These are phyloP conservation scores for Excoecaria cochinchinensis DNA, from an alignment of 345 rosid genomes.

Conservation along the genomic window DNA sequence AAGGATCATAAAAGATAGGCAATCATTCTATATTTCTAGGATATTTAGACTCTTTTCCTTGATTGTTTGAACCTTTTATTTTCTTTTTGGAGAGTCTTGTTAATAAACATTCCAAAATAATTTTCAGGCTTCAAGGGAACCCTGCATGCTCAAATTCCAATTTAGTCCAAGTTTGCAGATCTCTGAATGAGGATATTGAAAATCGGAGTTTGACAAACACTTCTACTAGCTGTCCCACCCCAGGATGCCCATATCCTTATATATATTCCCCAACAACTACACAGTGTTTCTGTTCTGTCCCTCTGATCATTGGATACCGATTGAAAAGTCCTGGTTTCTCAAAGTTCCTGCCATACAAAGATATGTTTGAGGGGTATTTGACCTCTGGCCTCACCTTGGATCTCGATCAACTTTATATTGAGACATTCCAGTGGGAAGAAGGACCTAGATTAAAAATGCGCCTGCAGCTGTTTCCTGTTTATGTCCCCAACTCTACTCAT, in stretches of 20 bases:
- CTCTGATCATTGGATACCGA: conserved; percentile 74
- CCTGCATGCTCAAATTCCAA: conserved; percentile 56
- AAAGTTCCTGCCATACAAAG: conserved; percentile 49
- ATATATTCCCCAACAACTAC: conserved; percentile 48
- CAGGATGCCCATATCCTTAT: conserved; percentile 64
- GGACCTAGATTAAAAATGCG: conserved; percentile 86
- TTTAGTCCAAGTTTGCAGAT: conserved; percentile 44
- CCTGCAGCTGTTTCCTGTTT: conserved; percentile 67
- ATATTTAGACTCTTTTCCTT: no score
- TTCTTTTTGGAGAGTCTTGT: not conserved
- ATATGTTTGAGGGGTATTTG: conserved; percentile 49
- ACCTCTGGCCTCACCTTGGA: conserved; percentile 52
- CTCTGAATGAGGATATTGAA: conserved; percentile 26
- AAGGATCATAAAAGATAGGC: no score
- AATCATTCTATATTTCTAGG: no score
- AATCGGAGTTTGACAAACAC: conserved; percentile 27
- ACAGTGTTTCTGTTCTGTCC: conserved; percentile 76
- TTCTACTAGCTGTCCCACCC: conserved; percentile 36
- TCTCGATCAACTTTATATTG: conserved; percentile 54
- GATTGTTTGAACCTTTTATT: not conserved
- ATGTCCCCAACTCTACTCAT: conserved; percentile 32
- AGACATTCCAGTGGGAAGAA: conserved; percentile 47
- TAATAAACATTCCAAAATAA: conserved; percentile 6
- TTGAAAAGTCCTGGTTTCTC: conserved; percentile 92
- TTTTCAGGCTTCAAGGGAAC: conserved; percentile 88